Percentiles rank a stretch among this genome's conserved stretches.
phyloP scores from a whole-genome alignment of 345 rosid species.

The Corchorus capsularis region DNA sequence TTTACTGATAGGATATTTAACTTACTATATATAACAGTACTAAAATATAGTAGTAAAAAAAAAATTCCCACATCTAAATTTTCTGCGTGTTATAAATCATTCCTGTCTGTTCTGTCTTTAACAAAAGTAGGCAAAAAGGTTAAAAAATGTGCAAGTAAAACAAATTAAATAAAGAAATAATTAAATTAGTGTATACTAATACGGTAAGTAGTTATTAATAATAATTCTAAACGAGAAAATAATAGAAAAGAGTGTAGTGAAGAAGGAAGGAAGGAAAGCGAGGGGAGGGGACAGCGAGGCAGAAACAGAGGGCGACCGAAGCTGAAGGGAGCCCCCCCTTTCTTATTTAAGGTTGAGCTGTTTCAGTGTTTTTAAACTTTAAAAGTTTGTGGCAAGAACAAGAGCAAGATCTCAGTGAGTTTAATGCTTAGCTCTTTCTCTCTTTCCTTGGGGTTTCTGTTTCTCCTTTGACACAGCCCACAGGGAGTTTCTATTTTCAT shows the following conservation, averaged over 20 bases:
- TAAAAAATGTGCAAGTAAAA: not conserved
- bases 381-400: not conserved
- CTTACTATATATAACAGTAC: no score
- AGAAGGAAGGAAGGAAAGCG: not conserved
- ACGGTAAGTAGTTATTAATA: no score
- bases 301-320: conserved; percentile 3
- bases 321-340: not conserved
- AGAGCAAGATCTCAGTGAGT: not conserved
- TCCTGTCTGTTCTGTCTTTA: not conserved
- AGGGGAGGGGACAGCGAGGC: conserved; percentile 13
- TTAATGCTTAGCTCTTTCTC: not conserved
- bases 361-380: not conserved
- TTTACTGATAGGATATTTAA: not conserved
- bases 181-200: no score
- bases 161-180: not conserved
- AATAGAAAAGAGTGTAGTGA: not conserved
- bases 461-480: not conserved
- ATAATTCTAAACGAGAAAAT: no score
- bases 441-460: not conserved
- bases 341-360: conserved; percentile 15
- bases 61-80: not conserved
- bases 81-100: not conserved
- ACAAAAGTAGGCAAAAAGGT: not conserved
- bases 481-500: not conserved
- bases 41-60: not conserved